These are phyloP conservation scores for Vigna radiata DNA, from an alignment of 306 rosid species.

Conservation along the genomic window DNA sequence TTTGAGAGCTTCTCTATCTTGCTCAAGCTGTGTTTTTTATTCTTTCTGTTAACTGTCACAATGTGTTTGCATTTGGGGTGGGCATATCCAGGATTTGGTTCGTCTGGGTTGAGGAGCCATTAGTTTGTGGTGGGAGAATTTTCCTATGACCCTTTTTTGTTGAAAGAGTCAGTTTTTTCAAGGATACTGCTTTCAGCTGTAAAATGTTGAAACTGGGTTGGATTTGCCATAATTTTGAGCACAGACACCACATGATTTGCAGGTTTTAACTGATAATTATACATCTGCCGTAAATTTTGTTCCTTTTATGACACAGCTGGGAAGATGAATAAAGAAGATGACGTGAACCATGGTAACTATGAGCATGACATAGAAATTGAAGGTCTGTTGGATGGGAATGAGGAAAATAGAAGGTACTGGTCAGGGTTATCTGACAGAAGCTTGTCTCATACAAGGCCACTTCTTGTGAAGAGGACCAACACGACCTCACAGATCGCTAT, in stretches of 20 bases:
- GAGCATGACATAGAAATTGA: conserved; percentile 58
- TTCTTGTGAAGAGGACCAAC: conserved; percentile 65
- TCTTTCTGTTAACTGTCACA: background rate
- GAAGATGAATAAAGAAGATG: conserved; percentile 48
- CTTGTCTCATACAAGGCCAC: conserved; percentile 46
- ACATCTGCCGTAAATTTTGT: conserved; percentile 22
- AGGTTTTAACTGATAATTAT: conserved; percentile 26
- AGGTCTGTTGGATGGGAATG: conserved; percentile 49
- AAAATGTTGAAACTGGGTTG: background rate
- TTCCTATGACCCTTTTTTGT: background rate
- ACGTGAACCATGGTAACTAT: conserved; percentile 29
- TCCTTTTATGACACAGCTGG: conserved; percentile 8
- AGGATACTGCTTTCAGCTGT: background rate
- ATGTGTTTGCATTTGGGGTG: conserved; percentile 3
- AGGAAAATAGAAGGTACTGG: conserved; percentile 40
- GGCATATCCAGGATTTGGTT: background rate
- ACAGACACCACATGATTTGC: conserved; percentile 15
- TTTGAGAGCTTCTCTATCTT: background rate
- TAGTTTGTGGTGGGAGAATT: background rate
- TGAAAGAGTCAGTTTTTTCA: background rate
- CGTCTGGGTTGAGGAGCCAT: background rate
- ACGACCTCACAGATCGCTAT: conserved; percentile 92
- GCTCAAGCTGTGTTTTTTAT: background rate
- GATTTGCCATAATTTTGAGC: background rate
- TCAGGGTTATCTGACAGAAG: conserved; percentile 53